Evolutionary conservation across 2,329 filamentous ascomycete genomes (phyloP).

Genomic region (Colletotrichum sp.): DNA sequence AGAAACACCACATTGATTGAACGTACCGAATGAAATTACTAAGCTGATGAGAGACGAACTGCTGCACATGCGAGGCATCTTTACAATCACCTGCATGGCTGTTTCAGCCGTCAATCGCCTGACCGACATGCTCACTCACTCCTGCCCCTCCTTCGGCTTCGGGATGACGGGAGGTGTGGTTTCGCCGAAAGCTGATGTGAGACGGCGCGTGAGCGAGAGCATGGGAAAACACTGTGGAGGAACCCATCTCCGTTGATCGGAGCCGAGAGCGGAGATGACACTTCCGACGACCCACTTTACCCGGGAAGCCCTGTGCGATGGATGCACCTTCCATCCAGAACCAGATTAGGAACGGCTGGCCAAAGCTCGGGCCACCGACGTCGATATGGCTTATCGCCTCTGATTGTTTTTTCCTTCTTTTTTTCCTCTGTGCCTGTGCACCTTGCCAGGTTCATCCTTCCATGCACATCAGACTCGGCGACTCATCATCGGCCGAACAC

Average conservation of each 20-base stretch:
- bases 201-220: background rate
- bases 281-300: background rate
- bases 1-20: background rate
- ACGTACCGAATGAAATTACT: background rate
- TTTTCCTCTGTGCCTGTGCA: background rate
- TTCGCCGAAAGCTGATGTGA: background rate
- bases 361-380: background rate
- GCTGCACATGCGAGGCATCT: background rate
- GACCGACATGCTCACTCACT: background rate
- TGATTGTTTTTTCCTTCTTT: background rate
- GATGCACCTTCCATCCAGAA: background rate
- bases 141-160: background rate
- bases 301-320: background rate
- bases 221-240: background rate
- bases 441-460: background rate
- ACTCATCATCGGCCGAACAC: background rate
- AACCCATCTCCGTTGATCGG: background rate
- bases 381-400: background rate
- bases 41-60: background rate
- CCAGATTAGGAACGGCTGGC: background rate
- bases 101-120: background rate
- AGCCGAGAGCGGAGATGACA: conserved; percentile 8
- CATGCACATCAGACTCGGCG: background rate
- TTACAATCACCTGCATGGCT: background rate
- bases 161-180: background rate